Conservation (phyloP, 2,329 filamentous ascomycete species). For the Hypomyces perniciosus region DNA sequence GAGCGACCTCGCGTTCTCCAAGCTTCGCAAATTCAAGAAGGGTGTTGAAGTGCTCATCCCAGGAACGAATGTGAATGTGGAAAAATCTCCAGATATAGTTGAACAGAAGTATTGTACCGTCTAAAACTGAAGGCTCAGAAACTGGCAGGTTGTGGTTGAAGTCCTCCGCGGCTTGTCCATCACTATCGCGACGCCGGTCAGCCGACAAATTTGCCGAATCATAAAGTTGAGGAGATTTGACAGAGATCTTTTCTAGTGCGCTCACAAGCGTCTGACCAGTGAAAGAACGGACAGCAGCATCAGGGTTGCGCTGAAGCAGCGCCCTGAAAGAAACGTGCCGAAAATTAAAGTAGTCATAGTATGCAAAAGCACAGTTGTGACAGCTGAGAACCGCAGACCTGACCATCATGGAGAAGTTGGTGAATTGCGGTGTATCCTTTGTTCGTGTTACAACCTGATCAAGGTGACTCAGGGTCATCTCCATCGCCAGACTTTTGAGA, state of each 20-base stretch:
- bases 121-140: slow-evolving; percentile 24
- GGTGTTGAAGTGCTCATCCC: slow-evolving; percentile 72
- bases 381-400: slow-evolving; percentile 43
- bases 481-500: slow-evolving; percentile 46
- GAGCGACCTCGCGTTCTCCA: slow-evolving; percentile 50
- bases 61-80: slow-evolving; percentile 56
- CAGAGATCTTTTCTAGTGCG: slow-evolving; percentile 48
- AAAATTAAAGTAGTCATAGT: slow-evolving; percentile 55
- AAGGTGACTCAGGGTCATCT: slow-evolving; percentile 57
- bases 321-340: slow-evolving; percentile 55
- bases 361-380: slow-evolving; percentile 49
- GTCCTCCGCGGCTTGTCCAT: not conserved
- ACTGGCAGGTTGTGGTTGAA: slow-evolving; percentile 10
- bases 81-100: slow-evolving; percentile 56
- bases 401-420: slow-evolving; percentile 45
- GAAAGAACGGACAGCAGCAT: slow-evolving; percentile 48
- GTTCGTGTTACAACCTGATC: slow-evolving; percentile 69
- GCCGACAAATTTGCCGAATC: slow-evolving; percentile 17
- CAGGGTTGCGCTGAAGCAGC: slow-evolving; percentile 57
- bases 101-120: slow-evolving; percentile 42
- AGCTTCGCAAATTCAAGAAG: slow-evolving; percentile 59
- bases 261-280: slow-evolving; percentile 45
- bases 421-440: slow-evolving; percentile 61
- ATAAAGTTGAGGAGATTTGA: slow-evolving; percentile 42
- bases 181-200: not conserved